These are phyloP conservation scores for Colletotrichum musicola DNA, from an alignment of 2,329 filamentous ascomycete species.

Conservation along the genomic window DNA sequence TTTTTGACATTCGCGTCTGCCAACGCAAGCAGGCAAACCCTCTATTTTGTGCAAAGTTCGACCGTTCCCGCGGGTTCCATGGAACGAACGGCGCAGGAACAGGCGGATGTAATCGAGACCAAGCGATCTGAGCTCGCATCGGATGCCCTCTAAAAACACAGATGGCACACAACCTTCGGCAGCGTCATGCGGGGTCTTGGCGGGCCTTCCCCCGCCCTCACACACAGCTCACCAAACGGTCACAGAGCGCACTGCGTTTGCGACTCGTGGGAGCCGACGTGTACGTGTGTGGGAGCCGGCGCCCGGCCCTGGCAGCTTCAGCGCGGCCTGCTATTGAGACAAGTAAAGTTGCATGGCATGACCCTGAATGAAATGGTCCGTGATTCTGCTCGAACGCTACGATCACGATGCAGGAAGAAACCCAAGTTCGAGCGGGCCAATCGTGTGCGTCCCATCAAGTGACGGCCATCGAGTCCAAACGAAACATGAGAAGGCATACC, in stretches of 20 bases:
- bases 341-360: conserved; percentile 5
- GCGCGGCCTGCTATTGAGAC: background rate
- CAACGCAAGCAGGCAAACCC: too few species aligned
- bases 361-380: conserved; percentile 9
- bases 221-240: conserved; percentile 13
- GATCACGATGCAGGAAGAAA: conserved; percentile 21
- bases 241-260: background rate
- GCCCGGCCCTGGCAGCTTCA: background rate
- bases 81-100: background rate
- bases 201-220: conserved; percentile 18
- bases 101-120: background rate
- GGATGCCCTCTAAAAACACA: conserved; percentile 3
- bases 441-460: conserved; percentile 6
- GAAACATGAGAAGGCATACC: conserved; percentile 27
- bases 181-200: conserved; percentile 28
- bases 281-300: background rate
- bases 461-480: conserved; percentile 21
- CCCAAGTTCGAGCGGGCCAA: conserved; percentile 14
- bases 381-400: conserved; percentile 11
- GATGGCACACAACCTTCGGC: background rate
- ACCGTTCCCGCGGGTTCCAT: background rate
- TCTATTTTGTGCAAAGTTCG: background rate
- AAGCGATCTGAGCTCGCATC: conserved; percentile 18
- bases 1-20: too few species aligned
- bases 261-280: conserved; percentile 4